phyloP scores from a whole-genome alignment of 1,284 basidiomycete species.

The Cystobasidium sp. region DNA sequence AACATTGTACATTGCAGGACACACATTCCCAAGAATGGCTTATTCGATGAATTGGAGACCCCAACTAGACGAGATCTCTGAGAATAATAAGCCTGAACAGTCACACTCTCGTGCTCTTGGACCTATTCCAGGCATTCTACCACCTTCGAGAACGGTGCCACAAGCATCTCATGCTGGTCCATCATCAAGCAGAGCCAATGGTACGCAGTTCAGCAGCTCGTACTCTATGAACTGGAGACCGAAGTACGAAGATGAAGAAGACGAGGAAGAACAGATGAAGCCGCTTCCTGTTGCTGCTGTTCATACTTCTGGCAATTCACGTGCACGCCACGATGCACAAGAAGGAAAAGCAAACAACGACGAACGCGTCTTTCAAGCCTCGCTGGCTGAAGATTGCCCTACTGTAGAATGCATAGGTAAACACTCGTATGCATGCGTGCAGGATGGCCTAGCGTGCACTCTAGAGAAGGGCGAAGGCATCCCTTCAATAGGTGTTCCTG shows the following conservation, averaged over 20 bases:
- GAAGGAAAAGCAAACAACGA: not conserved
- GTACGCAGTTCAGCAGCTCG: constrained; percentile 24
- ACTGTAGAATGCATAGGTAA: not conserved
- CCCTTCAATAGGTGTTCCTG: constrained; percentile 7
- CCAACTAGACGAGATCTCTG: constrained; percentile 17
- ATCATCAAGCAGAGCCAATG: not conserved
- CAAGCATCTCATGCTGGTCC: not conserved
- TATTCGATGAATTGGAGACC: constrained; percentile 43
- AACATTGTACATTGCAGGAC: not conserved
- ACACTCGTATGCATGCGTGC: constrained; percentile 1
- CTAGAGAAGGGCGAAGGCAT: constrained; percentile 9
- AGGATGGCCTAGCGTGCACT: constrained; percentile 25
- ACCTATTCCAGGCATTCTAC: constrained; percentile 27
- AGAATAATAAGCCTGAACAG: not conserved
- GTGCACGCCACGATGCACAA: not conserved
- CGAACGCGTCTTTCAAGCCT: constrained; percentile 4
- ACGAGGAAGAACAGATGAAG: not conserved
- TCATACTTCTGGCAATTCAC: not conserved
- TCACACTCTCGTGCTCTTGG: not conserved
- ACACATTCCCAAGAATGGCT: constrained; percentile 8
- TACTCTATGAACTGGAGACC: constrained; percentile 40
- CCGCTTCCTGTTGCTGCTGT: not conserved
- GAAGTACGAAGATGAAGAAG: constrained; percentile 8
- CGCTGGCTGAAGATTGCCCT: constrained; percentile 17
- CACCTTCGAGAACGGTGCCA: constrained; percentile 14